These are phyloP conservation scores for Leccinum broughii DNA, from an alignment of 768 basidiomycete species.

Conservation along the genomic window DNA sequence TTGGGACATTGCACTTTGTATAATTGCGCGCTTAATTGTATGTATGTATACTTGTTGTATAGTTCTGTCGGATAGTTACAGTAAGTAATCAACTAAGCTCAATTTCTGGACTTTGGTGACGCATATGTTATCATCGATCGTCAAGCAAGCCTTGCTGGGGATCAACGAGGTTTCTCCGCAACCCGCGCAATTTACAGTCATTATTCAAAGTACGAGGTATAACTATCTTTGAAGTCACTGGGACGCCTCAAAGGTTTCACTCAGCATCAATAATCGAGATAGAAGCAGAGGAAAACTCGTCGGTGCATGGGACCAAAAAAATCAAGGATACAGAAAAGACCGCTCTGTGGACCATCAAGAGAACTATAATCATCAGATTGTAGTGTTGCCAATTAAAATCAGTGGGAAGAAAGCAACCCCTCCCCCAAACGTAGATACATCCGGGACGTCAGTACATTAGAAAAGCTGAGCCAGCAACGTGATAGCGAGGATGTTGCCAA, in stretches of 20 bases:
- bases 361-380: neutral
- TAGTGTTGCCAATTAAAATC: neutral
- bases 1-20: slow-evolving; percentile 21
- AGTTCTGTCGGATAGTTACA: neutral
- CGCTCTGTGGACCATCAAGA: neutral
- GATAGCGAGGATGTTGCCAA: slow-evolving; percentile 14
- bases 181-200: neutral
- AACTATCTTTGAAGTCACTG: neutral
- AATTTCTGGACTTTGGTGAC: neutral
- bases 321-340: slow-evolving; percentile 1
- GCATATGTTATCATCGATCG: neutral
- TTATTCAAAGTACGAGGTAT: neutral
- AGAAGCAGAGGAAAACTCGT: neutral
- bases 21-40: slow-evolving; percentile 1
- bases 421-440: neutral
- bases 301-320: neutral
- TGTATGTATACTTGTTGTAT: slow-evolving; percentile 15
- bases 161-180: neutral
- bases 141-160: neutral
- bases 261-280: neutral
- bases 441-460: slow-evolving; percentile 12
- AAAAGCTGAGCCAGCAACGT: slow-evolving; percentile 21
- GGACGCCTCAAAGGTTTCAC: neutral
- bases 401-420: neutral
- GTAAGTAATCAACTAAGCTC: neutral